Conservation (phyloP, 768 basidiomycete genomes). For the Boletus subcaerulescens region DNA sequence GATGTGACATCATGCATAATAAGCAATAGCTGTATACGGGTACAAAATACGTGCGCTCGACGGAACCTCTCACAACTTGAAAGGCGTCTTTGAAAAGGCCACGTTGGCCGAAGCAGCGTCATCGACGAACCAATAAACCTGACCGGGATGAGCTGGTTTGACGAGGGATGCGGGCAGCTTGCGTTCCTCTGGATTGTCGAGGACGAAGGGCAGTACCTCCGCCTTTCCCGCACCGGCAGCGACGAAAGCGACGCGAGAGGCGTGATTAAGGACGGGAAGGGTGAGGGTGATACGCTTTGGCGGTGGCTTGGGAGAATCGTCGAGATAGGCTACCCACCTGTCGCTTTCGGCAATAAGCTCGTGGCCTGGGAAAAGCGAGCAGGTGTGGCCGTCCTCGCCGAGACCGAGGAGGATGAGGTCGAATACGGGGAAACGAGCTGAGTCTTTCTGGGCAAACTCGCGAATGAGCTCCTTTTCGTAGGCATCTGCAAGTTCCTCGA, state of each 20-base stretch:
- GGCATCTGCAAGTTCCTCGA: slow-evolving; percentile 76
- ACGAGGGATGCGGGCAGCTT: slow-evolving; percentile 84
- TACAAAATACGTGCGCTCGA: slow-evolving; percentile 20
- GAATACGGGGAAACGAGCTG: slow-evolving; percentile 95
- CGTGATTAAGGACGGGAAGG: slow-evolving; percentile 87
- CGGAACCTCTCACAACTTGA: slow-evolving; percentile 45
- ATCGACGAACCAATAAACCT: slow-evolving; percentile 94
- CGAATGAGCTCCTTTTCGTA: slow-evolving; percentile 84
- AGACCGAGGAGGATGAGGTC: slow-evolving; percentile 96
- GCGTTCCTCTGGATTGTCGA: slow-evolving; percentile 70
- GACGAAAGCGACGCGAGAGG: slow-evolving; percentile 85
- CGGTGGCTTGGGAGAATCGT: slow-evolving; percentile 94
- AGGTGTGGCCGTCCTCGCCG: slow-evolving; percentile 98
- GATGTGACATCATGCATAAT: slow-evolving; percentile 17
- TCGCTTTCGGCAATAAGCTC: slow-evolving; percentile 77
- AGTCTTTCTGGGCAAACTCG: slow-evolving; percentile 89
- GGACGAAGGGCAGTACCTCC: slow-evolving; percentile 64
- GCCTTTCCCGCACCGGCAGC: slow-evolving; percentile 80
- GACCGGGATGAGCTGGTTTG: slow-evolving; percentile 72
- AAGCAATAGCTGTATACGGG: slow-evolving; percentile 14
- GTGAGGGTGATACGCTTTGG: slow-evolving; percentile 89
- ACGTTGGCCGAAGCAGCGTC: slow-evolving; percentile 72
- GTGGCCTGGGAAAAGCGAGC: slow-evolving; percentile 96
- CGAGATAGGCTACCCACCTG: slow-evolving; percentile 92
- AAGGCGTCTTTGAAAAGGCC: slow-evolving; percentile 51